Base-by-base conservation (phyloP, 495 filamentous ascomycete genomes). In the Umbilicaria muhlenbergii region DNA sequence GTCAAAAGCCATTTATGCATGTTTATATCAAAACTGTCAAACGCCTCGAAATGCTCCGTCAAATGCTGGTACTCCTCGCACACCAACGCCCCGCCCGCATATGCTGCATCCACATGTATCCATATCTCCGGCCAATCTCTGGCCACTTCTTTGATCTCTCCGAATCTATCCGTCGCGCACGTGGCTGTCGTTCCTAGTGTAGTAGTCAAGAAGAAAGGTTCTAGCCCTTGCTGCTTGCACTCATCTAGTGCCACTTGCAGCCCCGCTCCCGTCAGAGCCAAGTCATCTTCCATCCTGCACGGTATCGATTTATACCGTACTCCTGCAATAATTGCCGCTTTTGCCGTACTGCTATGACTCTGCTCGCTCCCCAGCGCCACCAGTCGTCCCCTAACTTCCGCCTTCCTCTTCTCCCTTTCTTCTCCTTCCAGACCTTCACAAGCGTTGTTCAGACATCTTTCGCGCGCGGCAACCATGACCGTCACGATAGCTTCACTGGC, bases 1-100 rank as follows among this genome's bases (percentile, higher is more conserved):
- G 85, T 85, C 12, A 95, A 73, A 33, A 95, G 69, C 88, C 91
- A 95, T 66, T 98, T 98, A 67, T 95, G 91, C 81, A 95, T 81
- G 62, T 96, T 98, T 65, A 84, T 77, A 56, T 94, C 75, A 67
- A 91, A 94, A 54, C 79, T 86, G 61, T 94, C 86, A 45, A 94
- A 86, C 0, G 60, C 64, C 10, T 58, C 60, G 39, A 93, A 75
- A 6, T 71, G 62, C 35, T 67, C 55, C 0, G 81, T 67, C 41
- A 86, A 70, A 53, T 83, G 67, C 49, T 84, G 78, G 56, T 80
- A 86, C 53, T 93, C 86, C 14, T 85, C 78, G 13, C 77, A 80
- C 4, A 94, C 69, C 5, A 96, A 69, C 28, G 86, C 77, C 0
- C 85, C 75, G 0, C 91, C 91, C 3, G 91, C 91, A 63, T 94